Conservation (phyloP, 129 eudicot genomes). For the Arctium lappa region DNA sequence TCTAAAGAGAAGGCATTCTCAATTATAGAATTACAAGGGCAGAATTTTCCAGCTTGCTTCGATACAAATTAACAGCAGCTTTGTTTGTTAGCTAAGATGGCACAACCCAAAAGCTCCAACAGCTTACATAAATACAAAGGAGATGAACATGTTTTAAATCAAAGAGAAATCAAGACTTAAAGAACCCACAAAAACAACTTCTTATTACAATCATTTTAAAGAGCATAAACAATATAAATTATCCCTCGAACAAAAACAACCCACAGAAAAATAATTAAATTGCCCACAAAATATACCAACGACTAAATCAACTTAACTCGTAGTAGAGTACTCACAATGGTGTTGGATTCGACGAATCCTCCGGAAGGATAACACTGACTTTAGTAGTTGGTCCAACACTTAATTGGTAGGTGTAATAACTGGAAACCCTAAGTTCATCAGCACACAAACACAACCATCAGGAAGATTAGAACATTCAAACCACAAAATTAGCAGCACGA, state of each 20-base stretch:
- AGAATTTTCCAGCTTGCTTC: not conserved
- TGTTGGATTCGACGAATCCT: conserved; percentile 9
- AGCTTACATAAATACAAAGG: not conserved
- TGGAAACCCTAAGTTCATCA: conserved; percentile 33
- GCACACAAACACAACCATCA: conserved; percentile 18
- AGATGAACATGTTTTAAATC: not conserved
- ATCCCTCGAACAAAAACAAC: not conserved
- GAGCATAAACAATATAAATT: not conserved
- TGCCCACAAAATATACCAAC: not conserved
- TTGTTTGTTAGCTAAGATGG: not conserved
- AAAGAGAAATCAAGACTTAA: not conserved
- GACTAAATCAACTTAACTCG: not conserved
- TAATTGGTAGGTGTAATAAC: conserved; percentile 3
- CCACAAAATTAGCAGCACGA: not conserved
- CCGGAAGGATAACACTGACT: not conserved
- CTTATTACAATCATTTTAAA: not conserved
- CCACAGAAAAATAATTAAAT: not conserved
- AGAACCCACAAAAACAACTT: not conserved
- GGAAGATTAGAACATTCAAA: conserved; percentile 8
- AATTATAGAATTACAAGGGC: not conserved
- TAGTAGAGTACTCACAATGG: conserved; percentile 21
- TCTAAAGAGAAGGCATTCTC: not conserved
- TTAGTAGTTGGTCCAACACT: not conserved
- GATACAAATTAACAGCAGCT: not conserved
- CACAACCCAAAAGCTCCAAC: not conserved